Evolutionary conservation across 371 early-diverging fungal genomes (phyloP).

Genomic region (Paraphysoderma sedebokerense): DNA sequence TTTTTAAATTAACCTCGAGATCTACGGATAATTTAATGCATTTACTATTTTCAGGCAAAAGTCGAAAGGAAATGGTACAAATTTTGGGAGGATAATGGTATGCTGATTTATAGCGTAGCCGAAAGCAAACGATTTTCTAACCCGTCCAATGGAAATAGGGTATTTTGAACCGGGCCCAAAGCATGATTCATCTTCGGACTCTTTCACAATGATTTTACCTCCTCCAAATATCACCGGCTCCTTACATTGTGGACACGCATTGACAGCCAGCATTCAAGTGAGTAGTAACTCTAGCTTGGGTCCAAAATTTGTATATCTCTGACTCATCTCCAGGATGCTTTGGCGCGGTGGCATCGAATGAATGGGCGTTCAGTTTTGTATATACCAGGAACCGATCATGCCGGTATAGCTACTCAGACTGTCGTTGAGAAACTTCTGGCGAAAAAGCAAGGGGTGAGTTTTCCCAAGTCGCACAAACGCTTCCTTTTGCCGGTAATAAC

Average conservation of each 20-base stretch:
- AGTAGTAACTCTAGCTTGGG: neutral
- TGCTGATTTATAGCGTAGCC: no score
- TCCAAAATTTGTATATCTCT: neutral
- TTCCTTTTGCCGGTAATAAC: neutral
- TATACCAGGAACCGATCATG: slow-evolving; percentile 95
- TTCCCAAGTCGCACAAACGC: neutral
- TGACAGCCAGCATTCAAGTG: slow-evolving; percentile 66
- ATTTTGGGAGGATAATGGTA: no score
- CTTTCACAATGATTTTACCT: slow-evolving; percentile 74
- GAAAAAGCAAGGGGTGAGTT: slow-evolving; percentile 27
- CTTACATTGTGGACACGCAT: slow-evolving; percentile 89
- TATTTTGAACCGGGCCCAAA: no score
- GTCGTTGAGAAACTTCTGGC: slow-evolving; percentile 83
- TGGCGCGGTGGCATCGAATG: slow-evolving; percentile 82
- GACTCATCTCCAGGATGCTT: slow-evolving; percentile 40
- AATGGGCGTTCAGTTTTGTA: slow-evolving; percentile 61
- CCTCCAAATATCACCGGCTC: slow-evolving; percentile 97
- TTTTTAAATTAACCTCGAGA: no score
- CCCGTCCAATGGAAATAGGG: no score
- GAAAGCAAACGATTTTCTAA: no score
- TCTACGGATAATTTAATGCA: no score
- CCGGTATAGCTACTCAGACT: slow-evolving; percentile 93
- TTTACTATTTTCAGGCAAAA: no score
- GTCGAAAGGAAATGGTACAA: no score
- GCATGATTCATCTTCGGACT: slow-evolving; percentile 1